Conservation (phyloP, 345 rosid species). For the Trapa bicornis region DNA sequence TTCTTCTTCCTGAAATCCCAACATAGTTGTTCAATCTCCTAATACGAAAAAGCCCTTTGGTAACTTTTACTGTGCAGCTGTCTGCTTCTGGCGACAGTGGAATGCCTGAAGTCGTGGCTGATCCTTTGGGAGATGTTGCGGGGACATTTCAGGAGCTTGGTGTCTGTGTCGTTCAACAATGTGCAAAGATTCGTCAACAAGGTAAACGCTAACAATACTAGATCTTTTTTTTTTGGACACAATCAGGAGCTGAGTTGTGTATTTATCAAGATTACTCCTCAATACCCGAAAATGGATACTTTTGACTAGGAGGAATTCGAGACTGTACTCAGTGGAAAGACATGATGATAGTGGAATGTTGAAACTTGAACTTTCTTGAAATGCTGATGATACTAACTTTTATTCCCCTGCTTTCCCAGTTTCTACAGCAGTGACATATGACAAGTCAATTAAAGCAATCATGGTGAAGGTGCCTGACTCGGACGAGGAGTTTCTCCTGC, state of each 20-base stretch:
- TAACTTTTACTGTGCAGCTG: conserved; percentile 30
- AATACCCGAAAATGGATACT: background rate
- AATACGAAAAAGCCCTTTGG: background rate
- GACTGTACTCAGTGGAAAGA: background rate
- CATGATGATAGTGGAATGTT: background rate
- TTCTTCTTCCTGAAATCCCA: too few species aligned
- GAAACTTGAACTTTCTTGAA: background rate
- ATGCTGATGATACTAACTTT: background rate
- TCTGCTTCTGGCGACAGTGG: conserved; percentile 97
- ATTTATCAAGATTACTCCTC: background rate
- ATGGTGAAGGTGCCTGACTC: conserved; percentile 88
- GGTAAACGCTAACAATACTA: conserved; percentile 25
- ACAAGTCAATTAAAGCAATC: conserved; percentile 64
- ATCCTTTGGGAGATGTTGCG: conserved; percentile 86
- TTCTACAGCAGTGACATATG: conserved; percentile 81
- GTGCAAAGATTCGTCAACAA: conserved; percentile 95
- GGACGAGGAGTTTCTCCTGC: conserved; percentile 78
- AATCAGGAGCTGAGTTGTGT: background rate
- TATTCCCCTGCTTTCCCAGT: conserved; percentile 27
- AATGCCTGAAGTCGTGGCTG: conserved; percentile 76
- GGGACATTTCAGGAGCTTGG: conserved; percentile 79
- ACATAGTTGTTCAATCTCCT: too few species aligned
- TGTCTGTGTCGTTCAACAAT: conserved; percentile 83
- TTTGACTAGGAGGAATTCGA: too few species aligned
- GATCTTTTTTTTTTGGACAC: background rate